A percentile compares a stretch with the other conserved stretches of the same genome.
Evolutionary conservation across 1,284 basidiomycete genomes (phyloP).

Genomic region (Pterulicium gracile): DNA sequence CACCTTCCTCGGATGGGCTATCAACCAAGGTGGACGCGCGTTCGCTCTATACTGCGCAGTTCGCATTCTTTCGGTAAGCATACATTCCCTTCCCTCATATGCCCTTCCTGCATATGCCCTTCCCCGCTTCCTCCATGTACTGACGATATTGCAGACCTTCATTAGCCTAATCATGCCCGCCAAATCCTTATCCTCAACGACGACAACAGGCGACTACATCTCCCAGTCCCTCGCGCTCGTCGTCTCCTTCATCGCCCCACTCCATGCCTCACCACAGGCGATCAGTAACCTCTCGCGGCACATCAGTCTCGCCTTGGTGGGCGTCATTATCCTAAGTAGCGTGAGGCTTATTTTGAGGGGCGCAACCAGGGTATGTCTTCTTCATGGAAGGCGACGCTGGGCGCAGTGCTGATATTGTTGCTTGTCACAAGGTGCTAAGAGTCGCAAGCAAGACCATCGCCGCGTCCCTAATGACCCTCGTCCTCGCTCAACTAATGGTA

Average conservation of each 20-base stretch:
- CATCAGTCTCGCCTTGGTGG: slow-evolving; percentile 58
- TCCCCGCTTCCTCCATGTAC: neutral
- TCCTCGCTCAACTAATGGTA: slow-evolving; percentile 73
- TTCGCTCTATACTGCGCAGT: slow-evolving; percentile 64
- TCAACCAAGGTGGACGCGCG: slow-evolving; percentile 34
- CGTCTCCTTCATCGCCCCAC: slow-evolving; percentile 32
- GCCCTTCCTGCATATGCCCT: too few species aligned
- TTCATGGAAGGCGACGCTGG: slow-evolving; percentile 6
- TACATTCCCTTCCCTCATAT: too few species aligned
- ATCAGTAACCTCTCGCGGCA: slow-evolving; percentile 47
- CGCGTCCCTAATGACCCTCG: slow-evolving; percentile 59
- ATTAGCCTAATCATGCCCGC: slow-evolving; percentile 44
- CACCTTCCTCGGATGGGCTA: slow-evolving; percentile 44
- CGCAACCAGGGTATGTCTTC: slow-evolving; percentile 43
- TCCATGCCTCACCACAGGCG: slow-evolving; percentile 22
- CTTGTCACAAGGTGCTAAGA: slow-evolving; percentile 34
- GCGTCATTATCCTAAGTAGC: slow-evolving; percentile 61
- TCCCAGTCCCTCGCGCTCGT: slow-evolving; percentile 43
- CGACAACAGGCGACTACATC: slow-evolving; percentile 48
- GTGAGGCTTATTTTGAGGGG: slow-evolving; percentile 55
- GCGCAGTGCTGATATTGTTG: slow-evolving; percentile 1
- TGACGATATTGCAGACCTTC: slow-evolving; percentile 31
- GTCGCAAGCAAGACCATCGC: slow-evolving; percentile 58
- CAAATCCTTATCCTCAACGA: slow-evolving; percentile 23
- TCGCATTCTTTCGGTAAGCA: slow-evolving; percentile 52